Percentiles rank a stretch among this genome's conserved stretches.
phyloP scores from a whole-genome alignment of 345 rosid species.

The Gossypium australe region DNA sequence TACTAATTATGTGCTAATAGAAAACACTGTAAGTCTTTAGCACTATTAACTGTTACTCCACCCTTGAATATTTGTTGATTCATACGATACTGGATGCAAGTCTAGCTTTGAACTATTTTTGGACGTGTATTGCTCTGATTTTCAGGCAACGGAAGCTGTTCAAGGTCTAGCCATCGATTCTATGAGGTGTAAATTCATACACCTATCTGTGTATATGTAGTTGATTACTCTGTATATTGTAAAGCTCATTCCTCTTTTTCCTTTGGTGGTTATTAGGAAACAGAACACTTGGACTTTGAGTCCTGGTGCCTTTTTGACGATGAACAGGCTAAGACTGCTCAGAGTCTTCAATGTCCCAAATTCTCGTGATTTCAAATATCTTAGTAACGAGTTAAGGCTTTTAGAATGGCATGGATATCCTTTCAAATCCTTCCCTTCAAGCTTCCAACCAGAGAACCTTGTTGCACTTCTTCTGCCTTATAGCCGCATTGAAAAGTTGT shows the following conservation, averaged over 20 bases:
- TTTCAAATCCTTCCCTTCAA: constrained; percentile 17
- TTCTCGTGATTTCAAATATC: constrained; percentile 7
- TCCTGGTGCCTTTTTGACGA: neutral
- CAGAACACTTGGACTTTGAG: neutral
- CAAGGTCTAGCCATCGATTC: neutral
- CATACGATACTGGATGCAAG: too few species aligned
- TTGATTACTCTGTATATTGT: neutral
- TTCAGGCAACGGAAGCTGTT: neutral
- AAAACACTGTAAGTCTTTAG: constrained; percentile 14
- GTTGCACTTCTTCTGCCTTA: constrained; percentile 23
- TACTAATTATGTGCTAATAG: constrained; percentile 17
- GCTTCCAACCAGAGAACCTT: constrained; percentile 23
- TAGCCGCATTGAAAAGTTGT: constrained; percentile 26
- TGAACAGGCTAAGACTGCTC: constrained; percentile 4
- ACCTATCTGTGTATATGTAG: neutral
- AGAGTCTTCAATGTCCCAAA: constrained; percentile 1
- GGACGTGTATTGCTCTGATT: neutral
- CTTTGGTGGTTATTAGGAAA: neutral
- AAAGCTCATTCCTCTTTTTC: neutral
- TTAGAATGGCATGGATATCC: constrained; percentile 36
- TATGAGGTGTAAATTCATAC: neutral
- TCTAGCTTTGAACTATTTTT: too few species aligned
- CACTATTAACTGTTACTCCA: too few species aligned
- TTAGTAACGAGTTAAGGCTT: constrained; percentile 24
- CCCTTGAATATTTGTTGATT: too few species aligned